Percentiles rank a stretch among this genome's conserved stretches.
phyloP scores from a whole-genome alignment of 371 early-diverging fungal species.

The Coemansia sp. region DNA sequence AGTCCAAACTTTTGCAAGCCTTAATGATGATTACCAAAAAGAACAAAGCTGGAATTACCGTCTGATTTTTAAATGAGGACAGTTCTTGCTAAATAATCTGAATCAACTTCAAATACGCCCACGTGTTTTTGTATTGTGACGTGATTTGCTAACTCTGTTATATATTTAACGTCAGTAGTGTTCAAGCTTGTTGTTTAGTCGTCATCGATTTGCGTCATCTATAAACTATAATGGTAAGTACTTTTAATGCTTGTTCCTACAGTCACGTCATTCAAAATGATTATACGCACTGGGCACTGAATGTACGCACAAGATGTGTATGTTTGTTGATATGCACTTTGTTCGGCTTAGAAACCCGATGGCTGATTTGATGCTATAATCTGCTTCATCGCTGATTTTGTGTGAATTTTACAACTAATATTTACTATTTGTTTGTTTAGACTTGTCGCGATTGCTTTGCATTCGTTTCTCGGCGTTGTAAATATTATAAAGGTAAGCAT shows the following conservation, averaged over 20 bases:
- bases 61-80: slow-evolving; percentile 43
- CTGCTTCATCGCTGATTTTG: not conserved
- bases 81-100: slow-evolving; percentile 41
- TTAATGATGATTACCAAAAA: slow-evolving; percentile 34
- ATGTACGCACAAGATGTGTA: slow-evolving; percentile 16
- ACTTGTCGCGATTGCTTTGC: not conserved
- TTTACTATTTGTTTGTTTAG: not conserved
- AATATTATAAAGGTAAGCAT: not conserved
- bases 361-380: slow-evolving; percentile 26
- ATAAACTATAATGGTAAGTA: not conserved
- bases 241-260: not conserved
- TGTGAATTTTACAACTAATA: not conserved
- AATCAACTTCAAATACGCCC: not conserved
- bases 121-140: not conserved
- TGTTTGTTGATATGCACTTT: slow-evolving; percentile 35
- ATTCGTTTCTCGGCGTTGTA: too few relatives aligned
- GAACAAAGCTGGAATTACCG: slow-evolving; percentile 50
- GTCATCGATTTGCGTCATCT: not conserved
- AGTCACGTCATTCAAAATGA: slow-evolving; percentile 19
- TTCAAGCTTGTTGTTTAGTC: not conserved
- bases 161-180: not conserved
- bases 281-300: slow-evolving; percentile 51
- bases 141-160: not conserved
- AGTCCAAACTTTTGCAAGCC: not conserved
- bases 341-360: slow-evolving; percentile 49